Evolutionary conservation across 495 filamentous ascomycete species (phyloP).

Genomic region (Aspergillus haitiensis): DNA sequence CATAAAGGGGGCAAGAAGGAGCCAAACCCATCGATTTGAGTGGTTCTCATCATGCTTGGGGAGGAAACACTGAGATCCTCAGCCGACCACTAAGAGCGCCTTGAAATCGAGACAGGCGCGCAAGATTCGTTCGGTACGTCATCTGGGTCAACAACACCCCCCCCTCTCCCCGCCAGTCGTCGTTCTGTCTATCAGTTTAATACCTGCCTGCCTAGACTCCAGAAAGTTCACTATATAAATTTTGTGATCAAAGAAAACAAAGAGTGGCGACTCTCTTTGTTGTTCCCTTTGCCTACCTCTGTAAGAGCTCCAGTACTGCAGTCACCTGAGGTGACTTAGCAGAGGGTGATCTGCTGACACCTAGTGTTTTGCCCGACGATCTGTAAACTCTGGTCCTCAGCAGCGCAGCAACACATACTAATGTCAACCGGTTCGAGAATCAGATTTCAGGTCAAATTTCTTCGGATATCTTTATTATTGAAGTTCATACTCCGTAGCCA

Average conservation of each 20-base stretch:
- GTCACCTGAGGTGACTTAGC: slow-evolving; percentile 19
- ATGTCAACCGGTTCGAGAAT: slow-evolving; percentile 10
- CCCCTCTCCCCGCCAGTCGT: background rate
- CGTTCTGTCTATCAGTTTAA: too few relatives aligned
- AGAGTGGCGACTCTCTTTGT: background rate
- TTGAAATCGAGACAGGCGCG: background rate
- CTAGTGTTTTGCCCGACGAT: slow-evolving; percentile 9
- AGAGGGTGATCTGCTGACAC: slow-evolving; percentile 20
- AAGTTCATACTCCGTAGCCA: too few relatives aligned
- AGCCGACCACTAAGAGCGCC: background rate
- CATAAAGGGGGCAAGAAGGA: background rate
- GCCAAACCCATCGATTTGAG: background rate
- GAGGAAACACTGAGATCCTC: slow-evolving; percentile 1
- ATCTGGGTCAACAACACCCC: background rate
- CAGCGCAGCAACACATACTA: slow-evolving; percentile 1
- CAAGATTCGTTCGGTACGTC: background rate
- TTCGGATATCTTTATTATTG: too few relatives aligned
- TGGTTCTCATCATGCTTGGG: background rate
- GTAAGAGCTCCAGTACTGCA: background rate
- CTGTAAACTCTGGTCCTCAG: slow-evolving; percentile 5
- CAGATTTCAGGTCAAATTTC: too few relatives aligned
- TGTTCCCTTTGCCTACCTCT: background rate
- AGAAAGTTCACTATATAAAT: too few relatives aligned
- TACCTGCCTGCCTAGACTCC: too few relatives aligned
- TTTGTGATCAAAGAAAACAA: too few relatives aligned